phyloP scores from a whole-genome alignment of 345 rosid genomes.

The Microcos paniculata region DNA sequence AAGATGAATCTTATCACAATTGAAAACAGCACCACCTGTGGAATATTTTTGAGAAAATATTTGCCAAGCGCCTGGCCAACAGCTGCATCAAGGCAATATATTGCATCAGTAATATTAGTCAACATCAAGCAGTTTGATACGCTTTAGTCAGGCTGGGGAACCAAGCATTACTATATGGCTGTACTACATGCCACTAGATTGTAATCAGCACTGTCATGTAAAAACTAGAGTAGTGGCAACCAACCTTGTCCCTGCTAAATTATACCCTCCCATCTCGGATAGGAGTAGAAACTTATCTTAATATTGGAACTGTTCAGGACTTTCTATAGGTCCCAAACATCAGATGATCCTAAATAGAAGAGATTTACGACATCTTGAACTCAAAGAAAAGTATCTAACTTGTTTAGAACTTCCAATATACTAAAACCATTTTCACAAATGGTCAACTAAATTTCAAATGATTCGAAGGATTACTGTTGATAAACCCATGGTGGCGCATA shows the following conservation, averaged over 20 bases:
- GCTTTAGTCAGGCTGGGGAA: background rate
- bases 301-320: background rate
- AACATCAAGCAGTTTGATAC: too few species aligned
- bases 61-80: conserved; percentile 28
- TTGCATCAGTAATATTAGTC: too few species aligned
- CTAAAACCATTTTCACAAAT: background rate
- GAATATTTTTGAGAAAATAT: conserved; percentile 54
- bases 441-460: background rate
- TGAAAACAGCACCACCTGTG: conserved; percentile 43
- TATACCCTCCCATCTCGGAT: background rate
- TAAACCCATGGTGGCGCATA: conserved; percentile 44
- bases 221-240: background rate
- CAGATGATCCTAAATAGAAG: background rate
- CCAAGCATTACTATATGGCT: background rate
- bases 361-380: background rate
- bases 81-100: conserved; percentile 33
- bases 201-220: background rate
- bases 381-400: background rate
- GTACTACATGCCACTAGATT: background rate
- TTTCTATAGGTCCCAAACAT: conserved; percentile 7
- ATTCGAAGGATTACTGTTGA: conserved; percentile 34
- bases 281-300: background rate
- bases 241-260: background rate
- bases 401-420: background rate
- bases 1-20: background rate